These are phyloP conservation scores for Prunella vulgaris DNA, from an alignment of 257 asterid genomes.

Conservation along the genomic window DNA sequence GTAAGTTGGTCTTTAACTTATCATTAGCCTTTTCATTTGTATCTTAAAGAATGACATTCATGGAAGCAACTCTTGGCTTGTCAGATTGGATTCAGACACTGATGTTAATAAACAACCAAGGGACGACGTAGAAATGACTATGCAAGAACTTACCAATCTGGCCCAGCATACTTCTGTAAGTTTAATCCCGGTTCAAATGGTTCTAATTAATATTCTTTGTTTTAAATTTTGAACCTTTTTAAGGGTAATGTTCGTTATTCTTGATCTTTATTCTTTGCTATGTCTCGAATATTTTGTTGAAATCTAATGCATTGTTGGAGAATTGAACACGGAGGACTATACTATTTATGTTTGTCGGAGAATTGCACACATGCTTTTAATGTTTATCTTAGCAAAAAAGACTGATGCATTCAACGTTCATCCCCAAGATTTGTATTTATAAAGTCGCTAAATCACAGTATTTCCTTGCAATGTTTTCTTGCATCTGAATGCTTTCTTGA, in stretches of 20 bases:
- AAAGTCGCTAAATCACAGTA: neutral
- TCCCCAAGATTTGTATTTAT: neutral
- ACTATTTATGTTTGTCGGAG: neutral
- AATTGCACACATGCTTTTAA: neutral
- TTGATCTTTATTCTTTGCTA: neutral
- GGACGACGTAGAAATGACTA: slow-evolving; percentile 76
- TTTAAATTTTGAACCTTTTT: neutral
- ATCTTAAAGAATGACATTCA: slow-evolving; percentile 19
- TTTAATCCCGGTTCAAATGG: slow-evolving; percentile 3
- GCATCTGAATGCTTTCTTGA: neutral
- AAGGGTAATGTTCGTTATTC: neutral
- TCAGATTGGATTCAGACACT: slow-evolving; percentile 85
- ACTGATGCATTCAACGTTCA: neutral
- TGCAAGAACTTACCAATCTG: slow-evolving; percentile 79
- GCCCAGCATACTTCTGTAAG: slow-evolving; percentile 98
- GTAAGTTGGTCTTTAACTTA: slow-evolving; percentile 40
- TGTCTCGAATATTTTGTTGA: slow-evolving; percentile 13
- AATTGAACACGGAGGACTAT: neutral
- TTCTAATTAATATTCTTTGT: slow-evolving; percentile 9
- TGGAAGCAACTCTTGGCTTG: slow-evolving; percentile 21
- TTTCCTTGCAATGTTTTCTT: neutral
- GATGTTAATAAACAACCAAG: slow-evolving; percentile 53
- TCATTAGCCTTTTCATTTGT: slow-evolving; percentile 5
- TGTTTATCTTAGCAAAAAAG: neutral
- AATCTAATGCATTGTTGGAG: neutral